Evolutionary conservation across 805 yeast genomes (phyloP), one percentile per base, ranked within the genome.

Genomic region (Starmerella floris): DNA sequence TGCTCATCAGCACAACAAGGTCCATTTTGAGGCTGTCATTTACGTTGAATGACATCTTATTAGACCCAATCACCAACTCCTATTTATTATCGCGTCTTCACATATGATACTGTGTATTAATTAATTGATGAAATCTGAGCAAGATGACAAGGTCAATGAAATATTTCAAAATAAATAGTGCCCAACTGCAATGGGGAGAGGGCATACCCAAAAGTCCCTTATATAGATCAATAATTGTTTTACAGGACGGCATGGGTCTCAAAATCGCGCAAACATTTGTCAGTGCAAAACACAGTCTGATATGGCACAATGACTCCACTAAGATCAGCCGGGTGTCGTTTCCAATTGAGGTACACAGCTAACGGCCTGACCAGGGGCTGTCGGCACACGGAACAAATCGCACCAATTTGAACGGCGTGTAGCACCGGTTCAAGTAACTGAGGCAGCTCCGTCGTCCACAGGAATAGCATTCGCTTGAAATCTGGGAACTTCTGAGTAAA

Each of bases 241-340:
- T 9, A 9, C 28, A 25, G 28, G 28, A 8, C 28, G 8, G 28
- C 13, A 25, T 13, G 8, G 11, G 28, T 25, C 11, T 13, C 30
- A 40, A 32, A 6, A 35, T 4, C 17, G 16, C 4, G 5, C 27
- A 43, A 21, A 23, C 51, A 48, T 4, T 3, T 16, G 5, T 16
- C 33, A 3, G 49, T 34, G 35, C 51, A 48, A 16, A 42, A 23
- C 4, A 19, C 20, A 4, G 41, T 35, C 21, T 37, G 25, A 41
- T 34, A 48, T 2, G 51, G 51, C 11, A 43, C 34, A 15, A 28
- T 37, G 9, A 35, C 42, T 10, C 43, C 47, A 25, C 46, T 43
- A 6, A 30, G 21, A 26, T 43, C 50, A 10, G 38, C 27, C 16
- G 42, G 31, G 25, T 46, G 50, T 21, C 30, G 26, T 23, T 19